These are phyloP conservation scores for Arthroderma uncinatum DNA, from an alignment of 2,329 filamentous ascomycete genomes.

Conservation along the genomic window DNA sequence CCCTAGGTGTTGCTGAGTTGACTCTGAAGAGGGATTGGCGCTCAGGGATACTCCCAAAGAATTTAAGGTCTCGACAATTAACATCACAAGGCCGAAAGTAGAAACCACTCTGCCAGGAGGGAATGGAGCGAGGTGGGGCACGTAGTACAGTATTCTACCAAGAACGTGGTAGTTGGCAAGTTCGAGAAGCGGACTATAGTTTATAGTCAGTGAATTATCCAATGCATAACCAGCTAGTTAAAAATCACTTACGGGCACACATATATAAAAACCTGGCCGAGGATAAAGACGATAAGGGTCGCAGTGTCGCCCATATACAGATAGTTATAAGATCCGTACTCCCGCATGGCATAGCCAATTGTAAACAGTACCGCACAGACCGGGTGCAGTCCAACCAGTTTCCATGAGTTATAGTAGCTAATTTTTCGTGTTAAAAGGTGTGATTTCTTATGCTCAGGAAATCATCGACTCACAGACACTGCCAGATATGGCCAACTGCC, in stretches of 20 bases:
- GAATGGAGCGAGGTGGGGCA: conserved; percentile 47
- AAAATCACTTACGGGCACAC: conserved; percentile 25
- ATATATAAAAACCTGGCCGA: conserved; percentile 33
- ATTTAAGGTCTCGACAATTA: background rate
- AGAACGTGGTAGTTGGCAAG: conserved; percentile 53
- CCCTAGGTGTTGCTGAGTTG: background rate
- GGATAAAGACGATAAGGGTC: conserved; percentile 34
- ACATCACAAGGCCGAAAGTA: background rate
- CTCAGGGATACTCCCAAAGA: background rate
- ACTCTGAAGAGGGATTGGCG: background rate
- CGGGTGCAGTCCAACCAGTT: conserved; percentile 44
- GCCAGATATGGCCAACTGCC: conserved; percentile 42
- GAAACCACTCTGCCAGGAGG: background rate
- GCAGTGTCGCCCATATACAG: conserved; percentile 20
- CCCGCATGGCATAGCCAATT: conserved; percentile 45
- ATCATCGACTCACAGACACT: conserved; percentile 41
- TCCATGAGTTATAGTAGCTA: conserved; percentile 48
- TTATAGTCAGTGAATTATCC: background rate
- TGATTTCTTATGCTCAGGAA: background rate
- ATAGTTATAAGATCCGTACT: conserved; percentile 43
- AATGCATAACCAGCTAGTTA: background rate
- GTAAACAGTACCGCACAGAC: conserved; percentile 46
- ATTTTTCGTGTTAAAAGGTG: background rate
- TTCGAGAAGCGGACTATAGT: conserved; percentile 47
- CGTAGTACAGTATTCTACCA: conserved; percentile 49